phyloP scores from a whole-genome alignment of 2,329 filamentous ascomycete species.

The Sporothrix variecibatus region DNA sequence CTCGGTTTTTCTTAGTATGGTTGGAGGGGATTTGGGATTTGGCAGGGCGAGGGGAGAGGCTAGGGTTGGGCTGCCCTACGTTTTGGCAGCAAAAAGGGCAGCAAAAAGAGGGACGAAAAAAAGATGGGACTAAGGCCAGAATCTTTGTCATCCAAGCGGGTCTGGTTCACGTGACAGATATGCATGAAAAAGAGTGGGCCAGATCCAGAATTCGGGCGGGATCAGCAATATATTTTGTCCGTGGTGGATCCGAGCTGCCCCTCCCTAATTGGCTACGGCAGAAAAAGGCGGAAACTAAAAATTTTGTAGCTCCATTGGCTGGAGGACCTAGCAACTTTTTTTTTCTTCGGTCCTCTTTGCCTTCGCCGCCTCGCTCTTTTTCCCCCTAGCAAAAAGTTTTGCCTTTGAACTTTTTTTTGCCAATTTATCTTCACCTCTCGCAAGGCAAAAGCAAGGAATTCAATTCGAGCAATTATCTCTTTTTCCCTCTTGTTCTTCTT shows the following conservation, averaged over 20 bases:
- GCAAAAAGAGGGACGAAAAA: not conserved
- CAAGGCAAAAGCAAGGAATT: constrained; percentile 16
- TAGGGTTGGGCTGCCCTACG: constrained; percentile 32
- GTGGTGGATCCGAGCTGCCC: not conserved
- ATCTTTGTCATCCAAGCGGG: constrained; percentile 21
- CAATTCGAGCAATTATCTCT: constrained; percentile 7
- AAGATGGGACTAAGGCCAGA: not conserved
- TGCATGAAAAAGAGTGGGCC: not conserved
- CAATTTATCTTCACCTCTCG: constrained; percentile 16
- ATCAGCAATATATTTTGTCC: constrained; percentile 25
- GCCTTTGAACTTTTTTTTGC: constrained; percentile 12
- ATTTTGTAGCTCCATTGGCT: constrained; percentile 26
- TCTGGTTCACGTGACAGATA: constrained; percentile 1
- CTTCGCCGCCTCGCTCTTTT: constrained; percentile 25
- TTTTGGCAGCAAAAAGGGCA: not conserved
- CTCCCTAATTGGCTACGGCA: constrained; percentile 26
- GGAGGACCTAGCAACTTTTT: constrained; percentile 25
- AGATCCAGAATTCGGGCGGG: constrained; percentile 1
- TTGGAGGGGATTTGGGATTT: not conserved
- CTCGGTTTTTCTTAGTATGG: constrained; percentile 19
- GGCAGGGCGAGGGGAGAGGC: constrained; percentile 20
- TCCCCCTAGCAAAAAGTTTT: constrained; percentile 16
- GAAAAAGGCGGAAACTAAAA: constrained; percentile 29
- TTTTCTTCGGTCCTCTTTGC: constrained; percentile 16
- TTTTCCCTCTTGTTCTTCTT: not conserved